Evolutionary conservation across 2,329 filamentous ascomycete genomes (phyloP), one percentile per base, ranked within the genome.

Genomic region (Fusarium musae): DNA sequence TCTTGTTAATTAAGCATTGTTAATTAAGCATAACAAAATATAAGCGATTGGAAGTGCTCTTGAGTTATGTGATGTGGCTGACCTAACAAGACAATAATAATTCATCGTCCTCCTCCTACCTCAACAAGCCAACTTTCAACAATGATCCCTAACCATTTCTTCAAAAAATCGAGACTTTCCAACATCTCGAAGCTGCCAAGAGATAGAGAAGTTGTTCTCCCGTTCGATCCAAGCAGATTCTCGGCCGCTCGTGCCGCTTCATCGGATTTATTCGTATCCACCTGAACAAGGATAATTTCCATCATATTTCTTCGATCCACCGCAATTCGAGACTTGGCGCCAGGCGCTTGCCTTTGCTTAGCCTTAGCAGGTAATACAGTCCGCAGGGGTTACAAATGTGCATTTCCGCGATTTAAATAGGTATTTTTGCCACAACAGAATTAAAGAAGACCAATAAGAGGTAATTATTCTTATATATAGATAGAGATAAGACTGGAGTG

Each of bases 251-350:
- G 52, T 9, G 6, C 30, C 30, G 13, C 30, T 69, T 46, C n/a
- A 42, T 69, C 49, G 21, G 49, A 56, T 50, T 36, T 42, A 43
- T 40, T 32, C 19, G 57, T 64, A 47, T 69, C 66, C 66, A 69
- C 66, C 43, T 64, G 44, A 69, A 46, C 58, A 69, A 56, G 58
- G 64, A 52, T 69, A 36, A 53, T 64, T 40, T 69, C 57, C 64
- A 47, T 50, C 15, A 69, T 69, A 21, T 30, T 69, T 12, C 16
- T 15, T 52, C 56, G 50, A 64, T 69, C 66, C 59, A 69, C 66
- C 66, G 66, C 52, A 69, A 69, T 59, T 65, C 40, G 65, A 69
- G 65, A 69, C 66, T 59, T 69, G 65, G 65, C 46, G 44, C 52
- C 39, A 28, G n/a, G 36, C 66, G 66, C 66, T 59, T 59, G 34